phyloP scores from a whole-genome alignment of 1,139 yeast genomes.

The Kurtzmaniella natalensis region DNA sequence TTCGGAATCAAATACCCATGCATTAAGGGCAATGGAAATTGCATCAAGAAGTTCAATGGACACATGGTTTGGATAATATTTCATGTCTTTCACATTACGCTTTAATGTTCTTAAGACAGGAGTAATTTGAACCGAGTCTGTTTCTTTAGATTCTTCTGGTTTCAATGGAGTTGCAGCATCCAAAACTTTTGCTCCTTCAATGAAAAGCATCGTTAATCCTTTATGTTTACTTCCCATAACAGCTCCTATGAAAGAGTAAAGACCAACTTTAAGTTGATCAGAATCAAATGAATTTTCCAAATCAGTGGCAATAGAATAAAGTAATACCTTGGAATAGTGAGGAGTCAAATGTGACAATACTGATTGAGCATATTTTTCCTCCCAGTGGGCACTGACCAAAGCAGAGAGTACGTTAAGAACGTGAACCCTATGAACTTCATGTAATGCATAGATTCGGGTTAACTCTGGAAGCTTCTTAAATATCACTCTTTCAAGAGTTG shows the following conservation, averaged over 20 bases:
- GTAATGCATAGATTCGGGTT: conserved; percentile 54
- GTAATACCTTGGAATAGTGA: conserved; percentile 53
- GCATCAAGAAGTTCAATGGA: conserved; percentile 61
- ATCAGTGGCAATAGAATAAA: conserved; percentile 56
- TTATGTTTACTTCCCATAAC: conserved; percentile 79
- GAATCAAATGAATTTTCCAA: conserved; percentile 58
- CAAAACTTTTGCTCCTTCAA: conserved; percentile 63
- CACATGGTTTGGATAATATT: conserved; percentile 54
- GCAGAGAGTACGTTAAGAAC: conserved; percentile 58
- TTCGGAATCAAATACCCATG: conserved; percentile 55
- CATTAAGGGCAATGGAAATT: conserved; percentile 58
- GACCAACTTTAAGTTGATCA: conserved; percentile 48
- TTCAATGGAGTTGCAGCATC: conserved; percentile 10
- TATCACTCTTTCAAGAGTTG: conserved; percentile 60
- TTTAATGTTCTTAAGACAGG: conserved; percentile 38
- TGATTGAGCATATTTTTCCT: conserved; percentile 58
- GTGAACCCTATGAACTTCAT: conserved; percentile 43
- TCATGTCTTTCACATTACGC: conserved; percentile 48
- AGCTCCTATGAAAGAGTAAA: conserved; percentile 72
- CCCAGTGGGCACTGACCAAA: conserved; percentile 61
- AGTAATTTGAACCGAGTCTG: conserved; percentile 5
- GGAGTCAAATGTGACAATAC: conserved; percentile 76
- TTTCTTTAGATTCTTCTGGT: conserved; percentile 17
- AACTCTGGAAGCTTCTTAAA: conserved; percentile 55
- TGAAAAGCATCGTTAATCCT: conserved; percentile 73